These are phyloP conservation scores for Penicillium lividum DNA, from an alignment of 495 filamentous ascomycete species.

Conservation along the genomic window DNA sequence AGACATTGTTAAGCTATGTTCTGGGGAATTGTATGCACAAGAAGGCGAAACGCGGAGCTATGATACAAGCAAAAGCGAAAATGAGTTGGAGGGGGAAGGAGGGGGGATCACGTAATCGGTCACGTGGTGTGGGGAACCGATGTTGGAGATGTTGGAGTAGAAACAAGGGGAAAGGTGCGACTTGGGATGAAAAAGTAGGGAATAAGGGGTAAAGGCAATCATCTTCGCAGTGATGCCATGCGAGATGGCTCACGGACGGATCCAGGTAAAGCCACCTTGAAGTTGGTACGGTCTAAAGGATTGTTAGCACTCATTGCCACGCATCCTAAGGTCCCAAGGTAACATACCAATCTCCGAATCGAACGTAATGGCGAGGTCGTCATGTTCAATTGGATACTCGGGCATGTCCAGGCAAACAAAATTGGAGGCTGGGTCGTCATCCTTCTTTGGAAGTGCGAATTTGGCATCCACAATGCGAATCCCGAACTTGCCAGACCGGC, in stretches of 20 bases:
- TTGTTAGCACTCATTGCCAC: conserved; percentile 11
- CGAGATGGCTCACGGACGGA: conserved; percentile 48
- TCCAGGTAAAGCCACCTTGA: conserved; percentile 48
- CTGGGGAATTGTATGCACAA: conserved; percentile 32
- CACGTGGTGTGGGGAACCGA: conserved; percentile 25
- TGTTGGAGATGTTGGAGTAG: neutral
- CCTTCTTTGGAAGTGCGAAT: conserved; percentile 73
- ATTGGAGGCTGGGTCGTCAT: conserved; percentile 57
- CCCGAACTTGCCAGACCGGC: conserved; percentile 63
- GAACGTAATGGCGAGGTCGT: conserved; percentile 84
- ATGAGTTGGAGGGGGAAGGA: conserved; percentile 5
- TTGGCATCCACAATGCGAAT: conserved; percentile 84
- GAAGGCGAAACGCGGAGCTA: conserved; percentile 12
- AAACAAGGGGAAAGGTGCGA: neutral
- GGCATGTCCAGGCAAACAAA: conserved; percentile 84
- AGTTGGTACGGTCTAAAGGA: conserved; percentile 46
- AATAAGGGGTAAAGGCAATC: conserved; percentile 15
- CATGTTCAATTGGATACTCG: conserved; percentile 86
- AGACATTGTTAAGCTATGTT: conserved; percentile 35
- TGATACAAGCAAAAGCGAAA: conserved; percentile 24
- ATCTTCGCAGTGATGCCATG: conserved; percentile 53
- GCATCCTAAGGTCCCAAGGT: neutral
- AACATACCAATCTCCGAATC: conserved; percentile 74
- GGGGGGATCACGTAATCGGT: conserved; percentile 23
- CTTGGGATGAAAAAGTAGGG: conserved; percentile 2